Percentiles rank a stretch among this genome's conserved stretches.
Evolutionary conservation across 768 basidiomycete species (phyloP).

Genomic region (Trametes cinnabarina): DNA sequence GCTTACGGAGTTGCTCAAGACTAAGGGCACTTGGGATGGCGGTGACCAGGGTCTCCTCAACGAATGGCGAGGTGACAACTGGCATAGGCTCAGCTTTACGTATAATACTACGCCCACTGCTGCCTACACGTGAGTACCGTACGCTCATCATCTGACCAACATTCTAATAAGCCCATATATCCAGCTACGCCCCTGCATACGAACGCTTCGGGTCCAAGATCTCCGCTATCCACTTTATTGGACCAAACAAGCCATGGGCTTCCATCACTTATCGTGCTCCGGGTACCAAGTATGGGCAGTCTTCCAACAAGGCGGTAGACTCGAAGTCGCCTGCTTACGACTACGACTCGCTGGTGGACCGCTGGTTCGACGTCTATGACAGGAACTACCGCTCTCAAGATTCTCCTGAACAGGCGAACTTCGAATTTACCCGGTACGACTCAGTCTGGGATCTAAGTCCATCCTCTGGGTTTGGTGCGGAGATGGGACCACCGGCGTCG

Average conservation of each 20-base stretch:
- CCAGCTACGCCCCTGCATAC: slow-evolving; percentile 94
- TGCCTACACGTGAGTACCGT: slow-evolving; percentile 80
- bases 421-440: slow-evolving; percentile 65
- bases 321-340: slow-evolving; percentile 49
- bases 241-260: slow-evolving; percentile 94
- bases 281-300: slow-evolving; percentile 36
- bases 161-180: not conserved
- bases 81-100: slow-evolving; percentile 94
- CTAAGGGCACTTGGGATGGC: slow-evolving; percentile 92
- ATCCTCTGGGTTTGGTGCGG: slow-evolving; percentile 32
- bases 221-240: slow-evolving; percentile 90
- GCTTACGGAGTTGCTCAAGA: slow-evolving; percentile 64
- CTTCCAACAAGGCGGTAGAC: slow-evolving; percentile 24
- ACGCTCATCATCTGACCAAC: slow-evolving; percentile 4
- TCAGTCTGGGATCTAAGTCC: slow-evolving; percentile 69
- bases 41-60: slow-evolving; percentile 98
- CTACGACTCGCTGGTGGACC: slow-evolving; percentile 79
- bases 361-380: slow-evolving; percentile 92
- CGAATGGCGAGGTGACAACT: slow-evolving; percentile 84
- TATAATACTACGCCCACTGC: slow-evolving; percentile 99
- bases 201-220: slow-evolving; percentile 88
- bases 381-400: slow-evolving; percentile 70
- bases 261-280: slow-evolving; percentile 69
- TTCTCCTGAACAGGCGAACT: slow-evolving; percentile 42
- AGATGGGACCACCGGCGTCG: slow-evolving; percentile 19